Evolutionary conservation across 257 asterid genomes (phyloP).

Genomic region (Penstemon newberryi): DNA sequence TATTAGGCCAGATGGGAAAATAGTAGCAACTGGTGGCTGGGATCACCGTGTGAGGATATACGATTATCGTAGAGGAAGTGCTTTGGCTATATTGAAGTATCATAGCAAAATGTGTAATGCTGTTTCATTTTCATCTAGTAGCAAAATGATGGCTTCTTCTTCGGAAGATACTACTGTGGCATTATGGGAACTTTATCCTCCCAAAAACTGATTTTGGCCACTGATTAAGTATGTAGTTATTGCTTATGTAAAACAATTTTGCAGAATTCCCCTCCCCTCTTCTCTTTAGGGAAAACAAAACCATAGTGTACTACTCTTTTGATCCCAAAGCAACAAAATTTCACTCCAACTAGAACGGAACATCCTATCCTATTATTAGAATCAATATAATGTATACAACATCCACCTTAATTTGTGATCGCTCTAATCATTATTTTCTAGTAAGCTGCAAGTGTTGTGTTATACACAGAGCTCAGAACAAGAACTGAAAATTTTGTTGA

Average conservation of each 20-base stretch:
- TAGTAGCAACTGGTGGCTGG: constrained; percentile 89
- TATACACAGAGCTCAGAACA: too few relatives aligned
- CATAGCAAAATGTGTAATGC: constrained; percentile 73
- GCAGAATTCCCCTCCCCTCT: too few relatives aligned
- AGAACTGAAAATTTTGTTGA: too few relatives aligned
- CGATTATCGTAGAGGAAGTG: constrained; percentile 77
- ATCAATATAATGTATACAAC: too few relatives aligned
- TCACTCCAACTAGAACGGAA: too few relatives aligned
- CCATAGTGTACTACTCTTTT: too few relatives aligned
- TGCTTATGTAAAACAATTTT: background rate
- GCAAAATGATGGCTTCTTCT: constrained; percentile 72
- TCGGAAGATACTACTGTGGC: constrained; percentile 88
- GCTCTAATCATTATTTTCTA: too few relatives aligned
- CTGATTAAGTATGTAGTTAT: background rate
- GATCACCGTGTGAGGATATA: constrained; percentile 86
- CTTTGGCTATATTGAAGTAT: constrained; percentile 88
- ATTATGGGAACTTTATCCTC: constrained; percentile 90
- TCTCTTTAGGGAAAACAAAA: too few relatives aligned
- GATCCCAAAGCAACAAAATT: too few relatives aligned
- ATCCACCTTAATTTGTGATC: too few relatives aligned
- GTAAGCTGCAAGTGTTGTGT: too few relatives aligned
- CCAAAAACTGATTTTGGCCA: constrained; percentile 30
- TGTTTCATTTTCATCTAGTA: constrained; percentile 62
- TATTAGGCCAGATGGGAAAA: constrained; percentile 69
- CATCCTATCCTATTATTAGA: too few relatives aligned